Evolutionary conservation across 2,329 filamentous ascomycete genomes (phyloP).

Genomic region (Penicillium brevicompactum): DNA sequence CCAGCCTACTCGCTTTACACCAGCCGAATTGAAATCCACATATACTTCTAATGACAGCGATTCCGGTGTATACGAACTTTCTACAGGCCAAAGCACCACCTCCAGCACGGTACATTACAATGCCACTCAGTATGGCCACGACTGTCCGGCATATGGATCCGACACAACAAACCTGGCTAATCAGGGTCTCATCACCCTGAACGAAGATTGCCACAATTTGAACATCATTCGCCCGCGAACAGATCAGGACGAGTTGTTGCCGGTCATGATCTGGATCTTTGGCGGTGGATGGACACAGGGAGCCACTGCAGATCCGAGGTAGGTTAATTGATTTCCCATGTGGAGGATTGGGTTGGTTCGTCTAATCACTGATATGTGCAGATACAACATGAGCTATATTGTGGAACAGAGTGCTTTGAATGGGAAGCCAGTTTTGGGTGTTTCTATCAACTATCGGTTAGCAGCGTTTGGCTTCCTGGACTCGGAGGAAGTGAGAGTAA

Average conservation of each 20-base stretch:
- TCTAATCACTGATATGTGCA: slow-evolving; percentile 1
- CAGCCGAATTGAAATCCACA: slow-evolving; percentile 21
- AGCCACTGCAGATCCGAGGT: slow-evolving; percentile 35
- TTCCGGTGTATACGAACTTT: slow-evolving; percentile 12
- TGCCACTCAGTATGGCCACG: slow-evolving; percentile 32
- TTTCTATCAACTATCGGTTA: slow-evolving; percentile 36
- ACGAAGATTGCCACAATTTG: slow-evolving; percentile 32
- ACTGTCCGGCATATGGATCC: slow-evolving; percentile 36
- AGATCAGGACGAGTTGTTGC: slow-evolving; percentile 14
- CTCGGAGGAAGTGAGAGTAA: slow-evolving; percentile 32
- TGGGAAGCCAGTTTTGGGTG: slow-evolving; percentile 31
- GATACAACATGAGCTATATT: slow-evolving; percentile 38
- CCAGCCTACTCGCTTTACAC: slow-evolving; percentile 30
- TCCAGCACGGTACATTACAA: slow-evolving; percentile 24
- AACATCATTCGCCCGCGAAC: slow-evolving; percentile 26
- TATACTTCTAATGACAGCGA: slow-evolving; percentile 28
- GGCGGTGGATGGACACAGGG: slow-evolving; percentile 35
- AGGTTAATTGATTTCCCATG: not conserved
- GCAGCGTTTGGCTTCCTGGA: slow-evolving; percentile 36
- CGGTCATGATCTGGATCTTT: slow-evolving; percentile 36
- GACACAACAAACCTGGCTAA: slow-evolving; percentile 28
- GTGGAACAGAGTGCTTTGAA: slow-evolving; percentile 30
- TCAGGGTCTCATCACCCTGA: slow-evolving; percentile 20
- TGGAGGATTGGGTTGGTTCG: not conserved
- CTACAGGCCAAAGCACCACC: not conserved